Conservation (phyloP, 2,329 filamentous ascomycete genomes). For the Colletotrichum sp. region DNA sequence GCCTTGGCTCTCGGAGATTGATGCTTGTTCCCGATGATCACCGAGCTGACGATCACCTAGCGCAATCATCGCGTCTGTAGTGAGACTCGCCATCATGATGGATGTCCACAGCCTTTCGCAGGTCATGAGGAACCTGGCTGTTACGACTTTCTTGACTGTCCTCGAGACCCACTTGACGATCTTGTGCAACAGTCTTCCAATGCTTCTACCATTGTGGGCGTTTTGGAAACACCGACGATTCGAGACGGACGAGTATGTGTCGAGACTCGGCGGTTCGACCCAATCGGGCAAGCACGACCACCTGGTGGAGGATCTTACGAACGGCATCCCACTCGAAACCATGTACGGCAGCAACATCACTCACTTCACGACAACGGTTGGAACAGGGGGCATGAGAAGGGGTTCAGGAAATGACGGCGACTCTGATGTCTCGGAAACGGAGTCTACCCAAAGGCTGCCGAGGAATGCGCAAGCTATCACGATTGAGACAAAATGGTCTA, state of each 20-base stretch:
- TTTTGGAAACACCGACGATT: constrained; percentile 8
- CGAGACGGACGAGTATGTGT: constrained; percentile 6
- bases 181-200: constrained; percentile 26
- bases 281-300: constrained; percentile 3
- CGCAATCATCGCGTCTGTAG: constrained; percentile 27
- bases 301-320: constrained; percentile 8
- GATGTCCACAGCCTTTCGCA: constrained; percentile 28
- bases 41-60: constrained; percentile 6
- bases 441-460: not conserved
- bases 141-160: constrained; percentile 28
- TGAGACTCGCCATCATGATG: constrained; percentile 26
- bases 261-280: not conserved
- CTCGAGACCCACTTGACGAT: constrained; percentile 26
- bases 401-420: not conserved
- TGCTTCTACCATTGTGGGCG: constrained; percentile 18
- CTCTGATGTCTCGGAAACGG: not conserved
- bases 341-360: constrained; percentile 1
- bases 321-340: constrained; percentile 2
- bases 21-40: not conserved
- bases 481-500: constrained; percentile 10
- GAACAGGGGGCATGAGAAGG: not conserved
- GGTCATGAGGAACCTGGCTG: constrained; percentile 26
- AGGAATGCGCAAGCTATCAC: constrained; percentile 1
- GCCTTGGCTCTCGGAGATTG: not conserved
- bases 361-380: constrained; percentile 1